Conservation (phyloP, 495 filamentous ascomycete species). For the Massariosphaeria phaeospora region DNA sequence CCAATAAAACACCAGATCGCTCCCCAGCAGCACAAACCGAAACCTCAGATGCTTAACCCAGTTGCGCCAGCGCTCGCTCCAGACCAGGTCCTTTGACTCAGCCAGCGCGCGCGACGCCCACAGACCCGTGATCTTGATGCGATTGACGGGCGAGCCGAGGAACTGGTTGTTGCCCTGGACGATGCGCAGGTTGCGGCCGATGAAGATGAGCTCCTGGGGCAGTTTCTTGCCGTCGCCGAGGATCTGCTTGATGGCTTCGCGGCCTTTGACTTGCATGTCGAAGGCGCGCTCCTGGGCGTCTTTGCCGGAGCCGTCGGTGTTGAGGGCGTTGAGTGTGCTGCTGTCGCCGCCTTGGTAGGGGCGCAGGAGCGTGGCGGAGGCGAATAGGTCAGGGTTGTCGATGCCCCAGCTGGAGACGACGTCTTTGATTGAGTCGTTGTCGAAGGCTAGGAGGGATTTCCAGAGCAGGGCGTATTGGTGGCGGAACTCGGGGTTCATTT, state of each 20-base stretch:
- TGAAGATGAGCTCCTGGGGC: slow-evolving; percentile 91
- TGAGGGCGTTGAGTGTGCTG: slow-evolving; percentile 56
- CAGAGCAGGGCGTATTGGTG: slow-evolving; percentile 90
- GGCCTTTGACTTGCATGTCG: slow-evolving; percentile 79
- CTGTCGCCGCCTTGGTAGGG: slow-evolving; percentile 82
- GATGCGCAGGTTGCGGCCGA: slow-evolving; percentile 91
- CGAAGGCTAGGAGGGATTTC: slow-evolving; percentile 88
- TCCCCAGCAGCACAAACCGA: slow-evolving; percentile 66
- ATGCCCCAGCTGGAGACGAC: slow-evolving; percentile 80
- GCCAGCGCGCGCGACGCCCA: slow-evolving; percentile 81
- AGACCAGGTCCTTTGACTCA: slow-evolving; percentile 58
- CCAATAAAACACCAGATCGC: slow-evolving; percentile 79
- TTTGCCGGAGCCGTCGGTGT: slow-evolving; percentile 48
- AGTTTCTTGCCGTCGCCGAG: slow-evolving; percentile 86
- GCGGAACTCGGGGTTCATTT: slow-evolving; percentile 76
- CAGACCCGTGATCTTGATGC: slow-evolving; percentile 86
- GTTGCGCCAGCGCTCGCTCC: slow-evolving; percentile 53
- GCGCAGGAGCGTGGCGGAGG: slow-evolving; percentile 79
- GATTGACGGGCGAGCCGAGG: slow-evolving; percentile 87
- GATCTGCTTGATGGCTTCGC: slow-evolving; percentile 75
- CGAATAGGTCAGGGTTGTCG: slow-evolving; percentile 82
- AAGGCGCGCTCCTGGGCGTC: slow-evolving; percentile 62
- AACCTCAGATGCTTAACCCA: slow-evolving; percentile 71
- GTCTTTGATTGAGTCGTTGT: slow-evolving; percentile 69
- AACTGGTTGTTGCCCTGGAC: slow-evolving; percentile 79